These are phyloP conservation scores for Ustilago sp. DNA, from an alignment of 1,284 basidiomycete species.

Conservation along the genomic window DNA sequence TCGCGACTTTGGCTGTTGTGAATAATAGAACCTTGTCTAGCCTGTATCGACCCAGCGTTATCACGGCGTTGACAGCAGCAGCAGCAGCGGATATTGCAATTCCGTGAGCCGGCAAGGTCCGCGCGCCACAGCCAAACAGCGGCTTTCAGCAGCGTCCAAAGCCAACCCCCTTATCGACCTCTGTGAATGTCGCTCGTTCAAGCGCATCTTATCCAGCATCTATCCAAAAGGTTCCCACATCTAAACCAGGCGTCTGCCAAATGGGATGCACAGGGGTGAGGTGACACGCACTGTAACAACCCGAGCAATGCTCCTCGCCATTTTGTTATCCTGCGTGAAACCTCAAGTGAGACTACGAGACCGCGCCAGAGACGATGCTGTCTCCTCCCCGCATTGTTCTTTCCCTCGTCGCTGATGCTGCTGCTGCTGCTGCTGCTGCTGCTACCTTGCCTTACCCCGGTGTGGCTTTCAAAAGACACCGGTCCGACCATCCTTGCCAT, in stretches of 20 bases:
- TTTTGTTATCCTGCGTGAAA: neutral
- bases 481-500: neutral
- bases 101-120: neutral
- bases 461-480: neutral
- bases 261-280: no score
- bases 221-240: no score
- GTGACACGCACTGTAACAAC: neutral
- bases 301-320: neutral
- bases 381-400: no score
- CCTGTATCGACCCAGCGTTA: neutral
- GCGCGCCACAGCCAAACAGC: neutral
- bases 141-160: neutral
- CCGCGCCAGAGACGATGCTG: neutral
- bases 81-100: neutral
- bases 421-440: neutral
- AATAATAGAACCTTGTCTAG: neutral
- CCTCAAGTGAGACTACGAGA: neutral
- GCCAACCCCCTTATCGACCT: neutral
- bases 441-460: neutral
- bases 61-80: neutral
- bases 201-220: no score
- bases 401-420: no score
- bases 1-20: no score
- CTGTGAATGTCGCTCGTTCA: neutral
- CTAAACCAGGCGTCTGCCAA: no score